Base-by-base conservation (phyloP, 164 flowering plant species). In the Amborella trichopoda region DNA sequence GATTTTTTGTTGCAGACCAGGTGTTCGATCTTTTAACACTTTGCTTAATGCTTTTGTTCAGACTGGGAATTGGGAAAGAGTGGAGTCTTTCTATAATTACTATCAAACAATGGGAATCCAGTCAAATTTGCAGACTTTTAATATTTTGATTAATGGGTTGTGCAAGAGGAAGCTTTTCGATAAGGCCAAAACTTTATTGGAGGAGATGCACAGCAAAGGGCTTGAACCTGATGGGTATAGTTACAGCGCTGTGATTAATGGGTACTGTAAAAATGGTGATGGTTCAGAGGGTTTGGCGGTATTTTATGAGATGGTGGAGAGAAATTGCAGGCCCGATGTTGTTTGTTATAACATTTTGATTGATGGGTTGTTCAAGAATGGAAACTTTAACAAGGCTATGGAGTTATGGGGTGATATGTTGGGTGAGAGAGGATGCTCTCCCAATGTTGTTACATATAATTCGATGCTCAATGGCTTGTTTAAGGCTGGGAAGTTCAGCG, bases 271-370 rank as follows among this genome's bases (percentile, higher is more conserved):
- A 38, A 40, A 46, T 39, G 89, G 80, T 42, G 33, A 62, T 25
- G 40, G 74, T 38, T 21, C 20, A 1, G 65, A 53, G 51, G 98
- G 83, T 2, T 21, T 64, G 50, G 66, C 80, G 50, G 36, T 91
- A 90, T 83, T 91, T 40, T 89, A 81, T 53, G 90, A 80, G 78
- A 81, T 90, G 96, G 30, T 49, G 55, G 69, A 57, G 2, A 76
- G 74, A 71, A 81, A 79, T 4, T 62, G 83, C 34, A 30, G 16
- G 3, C 79, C 93, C 14, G 85, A 81, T 71, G 84, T 78, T 0
- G 60, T 58, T 49, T 91, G 89, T 68, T 81, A 80, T 60, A 86
- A 83, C 56, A 63, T 69, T 44, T 50, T 86, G 67, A 90, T 90
- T 53, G 85, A 81, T 72, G 98, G 83, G 59, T 72, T 70, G 60